Conservation (phyloP, 768 basidiomycete genomes). For the Cyclocybe cylindracea region DNA sequence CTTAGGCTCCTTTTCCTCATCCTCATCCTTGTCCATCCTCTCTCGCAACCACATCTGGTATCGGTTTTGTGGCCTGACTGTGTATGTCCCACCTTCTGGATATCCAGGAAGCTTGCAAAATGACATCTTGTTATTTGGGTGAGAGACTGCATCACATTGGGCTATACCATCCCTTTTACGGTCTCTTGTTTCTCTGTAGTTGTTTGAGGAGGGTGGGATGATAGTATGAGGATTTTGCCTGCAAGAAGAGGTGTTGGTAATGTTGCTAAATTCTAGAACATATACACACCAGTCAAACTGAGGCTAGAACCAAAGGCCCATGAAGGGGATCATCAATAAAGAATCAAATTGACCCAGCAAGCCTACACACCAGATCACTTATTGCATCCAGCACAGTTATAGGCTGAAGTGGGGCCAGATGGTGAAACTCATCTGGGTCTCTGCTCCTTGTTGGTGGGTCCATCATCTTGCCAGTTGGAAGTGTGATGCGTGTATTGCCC, state of each 20-base stretch:
- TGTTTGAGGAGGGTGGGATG: conserved; percentile 30
- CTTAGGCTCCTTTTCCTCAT: background rate
- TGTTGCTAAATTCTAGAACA: background rate
- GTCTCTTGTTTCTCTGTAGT: conserved; percentile 31
- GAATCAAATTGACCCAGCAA: background rate
- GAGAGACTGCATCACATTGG: conserved; percentile 39
- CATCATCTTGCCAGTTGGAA: conserved; percentile 46
- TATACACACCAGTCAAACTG: conserved; percentile 65
- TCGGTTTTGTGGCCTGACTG: conserved; percentile 42
- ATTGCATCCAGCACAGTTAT: conserved; percentile 69
- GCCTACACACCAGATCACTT: conserved; percentile 59
- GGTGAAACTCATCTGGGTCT: conserved; percentile 37
- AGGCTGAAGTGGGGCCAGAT: conserved; percentile 60
- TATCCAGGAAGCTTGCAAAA: conserved; percentile 45
- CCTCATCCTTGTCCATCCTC: conserved; percentile 15
- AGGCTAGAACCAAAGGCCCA: conserved; percentile 38
- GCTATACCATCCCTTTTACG: conserved; percentile 46
- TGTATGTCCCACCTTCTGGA: conserved; percentile 41
- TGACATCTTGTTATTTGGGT: background rate
- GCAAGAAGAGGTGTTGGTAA: background rate
- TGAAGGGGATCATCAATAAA: conserved; percentile 1
- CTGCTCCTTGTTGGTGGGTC: conserved; percentile 45
- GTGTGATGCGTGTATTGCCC: conserved; percentile 30
- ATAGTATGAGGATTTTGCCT: conserved; percentile 62
- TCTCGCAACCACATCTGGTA: conserved; percentile 38